Conservation (phyloP, 2,329 filamentous ascomycete species). For the Rhinocladiella similis region DNA sequence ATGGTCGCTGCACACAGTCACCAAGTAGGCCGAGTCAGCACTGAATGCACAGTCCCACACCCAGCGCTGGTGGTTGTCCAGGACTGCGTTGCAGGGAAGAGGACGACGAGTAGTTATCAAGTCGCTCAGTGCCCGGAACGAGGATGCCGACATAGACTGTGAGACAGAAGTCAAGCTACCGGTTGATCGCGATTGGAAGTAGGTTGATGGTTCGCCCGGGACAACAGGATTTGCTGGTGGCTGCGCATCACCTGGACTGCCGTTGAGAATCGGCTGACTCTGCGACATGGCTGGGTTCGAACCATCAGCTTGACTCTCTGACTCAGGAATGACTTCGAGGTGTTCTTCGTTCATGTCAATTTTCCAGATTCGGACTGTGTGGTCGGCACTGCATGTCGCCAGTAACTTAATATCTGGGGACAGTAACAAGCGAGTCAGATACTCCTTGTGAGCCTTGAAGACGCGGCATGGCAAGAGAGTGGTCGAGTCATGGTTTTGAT, state of each 20-base stretch:
- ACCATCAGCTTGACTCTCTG: background rate
- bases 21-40: conserved; percentile 87
- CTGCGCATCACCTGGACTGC: background rate
- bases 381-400: conserved; percentile 89
- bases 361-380: conserved; percentile 95
- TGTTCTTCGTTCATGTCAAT: conserved; percentile 67
- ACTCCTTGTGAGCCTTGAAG: conserved; percentile 87
- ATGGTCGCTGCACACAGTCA: conserved; percentile 91
- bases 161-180: conserved; percentile 9
- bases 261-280: conserved; percentile 1
- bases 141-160: conserved; percentile 13
- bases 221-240: conserved; percentile 5
- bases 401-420: conserved; percentile 93
- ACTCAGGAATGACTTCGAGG: conserved; percentile 29
- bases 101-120: conserved; percentile 36
- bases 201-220: background rate
- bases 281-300: conserved; percentile 1
- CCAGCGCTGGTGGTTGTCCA: conserved; percentile 91
- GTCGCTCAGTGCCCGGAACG: conserved; percentile 16
- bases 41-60: conserved; percentile 97
- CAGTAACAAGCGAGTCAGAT: conserved; percentile 87
- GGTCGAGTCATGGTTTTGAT: conserved; percentile 78
- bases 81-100: conserved; percentile 78
- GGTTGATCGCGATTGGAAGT: conserved; percentile 11
- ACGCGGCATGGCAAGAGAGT: conserved; percentile 83